Base-by-base conservation (phyloP, 306 rosid species). In the Lupinus albus region DNA sequence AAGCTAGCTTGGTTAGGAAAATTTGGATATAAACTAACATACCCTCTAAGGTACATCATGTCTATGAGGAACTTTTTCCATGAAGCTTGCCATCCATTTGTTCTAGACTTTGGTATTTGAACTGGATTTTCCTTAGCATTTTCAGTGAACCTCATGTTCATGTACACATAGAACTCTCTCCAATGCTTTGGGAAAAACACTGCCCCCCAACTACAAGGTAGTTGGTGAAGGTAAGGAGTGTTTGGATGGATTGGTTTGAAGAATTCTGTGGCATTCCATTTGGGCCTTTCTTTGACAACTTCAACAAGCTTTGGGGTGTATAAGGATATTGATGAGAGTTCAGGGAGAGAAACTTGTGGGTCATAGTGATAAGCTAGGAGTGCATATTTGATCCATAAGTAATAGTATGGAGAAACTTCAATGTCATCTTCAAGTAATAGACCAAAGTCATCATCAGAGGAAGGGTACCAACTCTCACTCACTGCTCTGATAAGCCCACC, bases 41-140 rank as follows among this genome's bases (percentile, higher is more conserved):
- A 93, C 4, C 99, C 97, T 86, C 99, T 85, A 1, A 93, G 79
- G 72, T 93, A 93, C 99, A 93, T 93, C 99, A 93, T 90, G 83
- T 93, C 99, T 44, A 93, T 90, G 14, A 93, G 87, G 64, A 93
- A 93, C 77, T 93, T 93, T 41, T 93, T 93, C 99, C 99, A 93
- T 53, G 99, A 93, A 46, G 99, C 99, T 65, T 93, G 99, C 99
- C 99, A 93, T 0, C 99, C 99, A 25, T 93, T 93, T 33, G 97
- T 93, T 80, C 97, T 80, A 0, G 99, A 93, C 75, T 70, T 90
- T 0, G 99, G 99, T 59, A 93, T 93, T 58, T 93, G 99, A 69
- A 93, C 99, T 3, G 97, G 90, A 76, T 93, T 90, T 65, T 61
- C 51, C 71, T 93, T 93, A 0, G 97, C 89, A 35, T 93, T 76